These are phyloP conservation scores for Sphagnum magellanicum DNA, from an alignment of 228 moss, liverwort and hornwort genomes.

Conservation along the genomic window DNA sequence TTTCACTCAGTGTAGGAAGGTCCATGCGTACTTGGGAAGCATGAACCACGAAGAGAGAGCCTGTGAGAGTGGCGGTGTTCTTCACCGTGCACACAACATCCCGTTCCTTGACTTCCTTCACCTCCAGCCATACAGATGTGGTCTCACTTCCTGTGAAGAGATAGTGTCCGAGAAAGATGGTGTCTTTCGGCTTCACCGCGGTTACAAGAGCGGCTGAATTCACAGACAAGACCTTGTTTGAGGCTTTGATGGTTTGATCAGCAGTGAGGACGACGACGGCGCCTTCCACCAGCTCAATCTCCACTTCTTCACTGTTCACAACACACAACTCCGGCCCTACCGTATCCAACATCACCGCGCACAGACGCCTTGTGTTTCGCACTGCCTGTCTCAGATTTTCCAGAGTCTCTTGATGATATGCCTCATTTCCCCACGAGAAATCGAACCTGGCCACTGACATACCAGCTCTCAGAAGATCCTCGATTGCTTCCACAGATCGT, in stretches of 20 bases:
- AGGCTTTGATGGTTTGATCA: slow-evolving; percentile 31
- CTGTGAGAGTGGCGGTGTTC: slow-evolving; percentile 71
- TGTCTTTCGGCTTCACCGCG: slow-evolving; percentile 57
- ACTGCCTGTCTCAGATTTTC: slow-evolving; percentile 89
- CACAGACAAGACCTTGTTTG: slow-evolving; percentile 58
- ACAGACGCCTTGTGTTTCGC: slow-evolving; percentile 72
- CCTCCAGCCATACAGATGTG: slow-evolving; percentile 88
- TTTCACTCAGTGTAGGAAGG: slow-evolving; percentile 67
- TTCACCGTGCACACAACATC: slow-evolving; percentile 71
- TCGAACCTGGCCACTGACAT: slow-evolving; percentile 95
- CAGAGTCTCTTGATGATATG: slow-evolving; percentile 85
- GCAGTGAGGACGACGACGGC: slow-evolving; percentile 49
- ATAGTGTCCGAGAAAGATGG: slow-evolving; percentile 77
- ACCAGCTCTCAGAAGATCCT: slow-evolving; percentile 78
- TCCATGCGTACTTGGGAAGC: slow-evolving; percentile 67
- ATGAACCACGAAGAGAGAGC: slow-evolving; percentile 73
- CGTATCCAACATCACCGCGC: slow-evolving; percentile 88
- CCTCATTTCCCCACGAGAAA: slow-evolving; percentile 90
- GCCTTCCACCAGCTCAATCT: slow-evolving; percentile 64
- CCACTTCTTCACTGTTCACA: slow-evolving; percentile 46
- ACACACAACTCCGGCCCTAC: slow-evolving; percentile 77
- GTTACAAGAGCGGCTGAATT: slow-evolving; percentile 61
- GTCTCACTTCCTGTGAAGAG: slow-evolving; percentile 86
- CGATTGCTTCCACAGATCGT: slow-evolving; percentile 86
- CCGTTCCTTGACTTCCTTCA: slow-evolving; percentile 39